These are phyloP conservation scores for Fusarium tanahbumbuense DNA, from an alignment of 2,329 filamentous ascomycete genomes.

Conservation along the genomic window DNA sequence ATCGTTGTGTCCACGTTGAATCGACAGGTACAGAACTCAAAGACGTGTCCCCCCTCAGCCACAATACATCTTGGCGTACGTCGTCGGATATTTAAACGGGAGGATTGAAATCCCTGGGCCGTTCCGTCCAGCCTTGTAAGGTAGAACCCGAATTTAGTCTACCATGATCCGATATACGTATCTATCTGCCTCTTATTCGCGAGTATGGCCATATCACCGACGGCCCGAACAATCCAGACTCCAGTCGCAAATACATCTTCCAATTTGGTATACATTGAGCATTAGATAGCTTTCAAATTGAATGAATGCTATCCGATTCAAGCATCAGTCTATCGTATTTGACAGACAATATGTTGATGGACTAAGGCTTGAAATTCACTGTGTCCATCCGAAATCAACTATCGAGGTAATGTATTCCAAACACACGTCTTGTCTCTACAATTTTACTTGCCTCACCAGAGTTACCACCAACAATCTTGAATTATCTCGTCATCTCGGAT, in stretches of 20 bases:
- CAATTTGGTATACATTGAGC: too few species aligned
- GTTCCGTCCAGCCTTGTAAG: background rate
- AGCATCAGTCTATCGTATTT: too few species aligned
- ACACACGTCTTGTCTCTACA: too few species aligned
- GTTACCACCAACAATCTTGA: too few species aligned
- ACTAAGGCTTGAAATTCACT: too few species aligned
- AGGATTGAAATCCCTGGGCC: background rate
- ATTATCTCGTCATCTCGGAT: too few species aligned
- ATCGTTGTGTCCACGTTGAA: background rate
- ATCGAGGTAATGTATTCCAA: too few species aligned
- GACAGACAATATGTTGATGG: background rate
- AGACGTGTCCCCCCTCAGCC: background rate
- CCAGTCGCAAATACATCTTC: too few species aligned
- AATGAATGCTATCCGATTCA: accelerated
- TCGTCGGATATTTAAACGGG: background rate
- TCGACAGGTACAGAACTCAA: background rate
- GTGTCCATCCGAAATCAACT: too few species aligned
- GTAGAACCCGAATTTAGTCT: background rate
- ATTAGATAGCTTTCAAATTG: too few species aligned
- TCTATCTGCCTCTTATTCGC: background rate
- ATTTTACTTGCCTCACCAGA: background rate
- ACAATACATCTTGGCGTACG: background rate
- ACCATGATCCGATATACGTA: background rate
- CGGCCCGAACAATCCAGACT: too few species aligned
- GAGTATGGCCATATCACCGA: too few species aligned